Percentiles rank a stretch among this genome's conserved stretches.
Conservation (phyloP, 352 stramenopile species). For the Phytopythium chamaehyphon region DNA sequence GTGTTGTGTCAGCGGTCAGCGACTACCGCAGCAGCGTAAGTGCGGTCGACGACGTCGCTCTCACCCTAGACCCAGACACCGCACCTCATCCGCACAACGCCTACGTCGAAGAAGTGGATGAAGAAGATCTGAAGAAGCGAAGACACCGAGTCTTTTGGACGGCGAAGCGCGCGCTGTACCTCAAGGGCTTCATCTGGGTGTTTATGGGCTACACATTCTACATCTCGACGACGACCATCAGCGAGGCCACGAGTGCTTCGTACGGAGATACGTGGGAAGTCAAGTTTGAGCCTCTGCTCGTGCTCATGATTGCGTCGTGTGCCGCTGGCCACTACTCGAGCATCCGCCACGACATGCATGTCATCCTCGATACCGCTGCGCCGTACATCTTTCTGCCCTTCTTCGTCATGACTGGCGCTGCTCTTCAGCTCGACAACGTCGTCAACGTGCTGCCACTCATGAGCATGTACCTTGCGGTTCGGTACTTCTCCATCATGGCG, state of each 20-base stretch:
- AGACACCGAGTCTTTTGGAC: constrained; percentile 12
- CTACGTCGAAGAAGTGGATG: constrained; percentile 39
- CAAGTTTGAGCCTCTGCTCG: constrained; percentile 62
- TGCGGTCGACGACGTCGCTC: constrained; percentile 21
- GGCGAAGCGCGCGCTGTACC: constrained; percentile 31
- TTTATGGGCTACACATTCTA: constrained; percentile 60
- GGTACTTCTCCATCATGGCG: constrained; percentile 55
- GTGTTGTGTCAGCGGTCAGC: constrained; percentile 7
- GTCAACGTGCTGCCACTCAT: constrained; percentile 50
- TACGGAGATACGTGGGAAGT: constrained; percentile 60
- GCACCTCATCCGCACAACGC: constrained; percentile 46
- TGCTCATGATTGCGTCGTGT: constrained; percentile 61
- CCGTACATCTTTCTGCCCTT: constrained; percentile 72
- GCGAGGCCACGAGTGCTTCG: constrained; percentile 35
- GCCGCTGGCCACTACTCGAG: constrained; percentile 44
- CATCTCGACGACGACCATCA: constrained; percentile 52
- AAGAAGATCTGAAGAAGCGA: constrained; percentile 9
- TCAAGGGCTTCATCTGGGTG: constrained; percentile 65
- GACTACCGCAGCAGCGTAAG: constrained; percentile 13
- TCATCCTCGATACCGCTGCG: constrained; percentile 58
- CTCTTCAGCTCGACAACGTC: constrained; percentile 63
- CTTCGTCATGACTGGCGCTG: constrained; percentile 68
- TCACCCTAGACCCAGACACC: constrained; percentile 23
- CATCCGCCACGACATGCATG: constrained; percentile 68
- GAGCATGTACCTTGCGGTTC: constrained; percentile 53